phyloP scores from a whole-genome alignment of 129 eudicot genomes.

The Chrysanthemum seticuspe region DNA sequence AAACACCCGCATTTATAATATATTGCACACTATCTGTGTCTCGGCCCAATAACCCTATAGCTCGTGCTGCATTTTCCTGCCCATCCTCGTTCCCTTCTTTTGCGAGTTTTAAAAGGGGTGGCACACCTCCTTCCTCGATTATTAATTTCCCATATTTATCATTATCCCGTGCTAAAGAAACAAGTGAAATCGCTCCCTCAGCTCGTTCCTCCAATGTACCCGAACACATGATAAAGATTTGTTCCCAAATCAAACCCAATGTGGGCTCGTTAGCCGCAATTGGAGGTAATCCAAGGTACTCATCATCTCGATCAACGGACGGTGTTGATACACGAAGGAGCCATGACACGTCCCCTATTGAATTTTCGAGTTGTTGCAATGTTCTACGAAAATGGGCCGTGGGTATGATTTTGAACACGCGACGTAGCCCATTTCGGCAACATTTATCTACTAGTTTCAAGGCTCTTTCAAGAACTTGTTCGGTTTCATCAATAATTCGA shows the following conservation, averaged over 20 bases:
- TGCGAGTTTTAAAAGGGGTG: constrained; percentile 45
- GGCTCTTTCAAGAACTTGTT: constrained; percentile 56
- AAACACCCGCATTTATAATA: constrained; percentile 50
- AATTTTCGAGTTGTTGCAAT: constrained; percentile 42
- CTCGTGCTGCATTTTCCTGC: constrained; percentile 60
- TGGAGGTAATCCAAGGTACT: constrained; percentile 52
- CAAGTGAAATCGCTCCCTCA: constrained; percentile 55
- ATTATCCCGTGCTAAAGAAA: constrained; percentile 54
- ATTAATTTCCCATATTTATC: constrained; percentile 49
- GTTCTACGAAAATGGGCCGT: constrained; percentile 36
- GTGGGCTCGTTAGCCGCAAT: constrained; percentile 62
- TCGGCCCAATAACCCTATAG: constrained; percentile 53
- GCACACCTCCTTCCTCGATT: constrained; percentile 68
- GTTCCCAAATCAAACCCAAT: constrained; percentile 54
- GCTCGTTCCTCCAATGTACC: constrained; percentile 44
- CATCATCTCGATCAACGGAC: constrained; percentile 43
- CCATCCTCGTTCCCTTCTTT: constrained; percentile 58
- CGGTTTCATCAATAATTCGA: constrained; percentile 59
- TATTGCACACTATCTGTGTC: constrained; percentile 61
- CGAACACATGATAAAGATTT: constrained; percentile 40
- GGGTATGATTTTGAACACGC: constrained; percentile 54
- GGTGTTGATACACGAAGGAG: constrained; percentile 53
- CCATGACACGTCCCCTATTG: constrained; percentile 63
- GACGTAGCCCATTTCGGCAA: constrained; percentile 39
- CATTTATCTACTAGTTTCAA: constrained; percentile 43